Conservation (phyloP, 2,329 filamentous ascomycete species). For the Verticillium dahliae region DNA sequence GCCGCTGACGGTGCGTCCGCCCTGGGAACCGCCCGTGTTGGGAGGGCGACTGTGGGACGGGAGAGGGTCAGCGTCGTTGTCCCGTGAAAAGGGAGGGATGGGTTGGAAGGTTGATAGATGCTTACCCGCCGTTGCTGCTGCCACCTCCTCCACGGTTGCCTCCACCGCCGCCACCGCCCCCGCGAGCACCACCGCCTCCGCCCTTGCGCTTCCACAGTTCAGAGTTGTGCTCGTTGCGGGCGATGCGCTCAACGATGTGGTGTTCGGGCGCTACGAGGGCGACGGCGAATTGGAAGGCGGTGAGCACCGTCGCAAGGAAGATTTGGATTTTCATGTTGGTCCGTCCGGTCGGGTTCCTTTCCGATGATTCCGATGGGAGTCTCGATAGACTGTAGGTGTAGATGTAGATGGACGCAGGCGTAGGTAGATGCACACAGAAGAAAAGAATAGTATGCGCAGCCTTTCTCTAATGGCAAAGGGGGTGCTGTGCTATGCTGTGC, state of each 20-base stretch:
- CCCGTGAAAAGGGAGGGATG: background rate
- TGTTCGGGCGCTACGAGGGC: slow-evolving; percentile 9
- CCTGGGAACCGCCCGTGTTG: slow-evolving; percentile 27
- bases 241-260: background rate
- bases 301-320: slow-evolving; percentile 17
- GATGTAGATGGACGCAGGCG: too few species aligned
- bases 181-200: slow-evolving; percentile 47
- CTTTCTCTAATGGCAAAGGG: background rate
- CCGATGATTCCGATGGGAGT: too few species aligned
- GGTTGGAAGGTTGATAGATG: background rate
- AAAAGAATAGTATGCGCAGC: background rate
- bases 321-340: slow-evolving; percentile 24
- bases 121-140: slow-evolving; percentile 8
- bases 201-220: slow-evolving; percentile 55
- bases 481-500: background rate
- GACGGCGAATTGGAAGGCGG: slow-evolving; percentile 16
- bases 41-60: background rate
- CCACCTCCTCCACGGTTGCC: slow-evolving; percentile 13
- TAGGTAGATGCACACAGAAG: background rate
- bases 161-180: slow-evolving; percentile 27
- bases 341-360: too few species aligned
- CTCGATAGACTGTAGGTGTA: background rate
- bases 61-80: too few species aligned
- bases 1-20: slow-evolving; percentile 47
- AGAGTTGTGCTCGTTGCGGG: slow-evolving; percentile 2